phyloP scores from a whole-genome alignment of 2,329 filamentous ascomycete species.

The Aspergillus neoniger region DNA sequence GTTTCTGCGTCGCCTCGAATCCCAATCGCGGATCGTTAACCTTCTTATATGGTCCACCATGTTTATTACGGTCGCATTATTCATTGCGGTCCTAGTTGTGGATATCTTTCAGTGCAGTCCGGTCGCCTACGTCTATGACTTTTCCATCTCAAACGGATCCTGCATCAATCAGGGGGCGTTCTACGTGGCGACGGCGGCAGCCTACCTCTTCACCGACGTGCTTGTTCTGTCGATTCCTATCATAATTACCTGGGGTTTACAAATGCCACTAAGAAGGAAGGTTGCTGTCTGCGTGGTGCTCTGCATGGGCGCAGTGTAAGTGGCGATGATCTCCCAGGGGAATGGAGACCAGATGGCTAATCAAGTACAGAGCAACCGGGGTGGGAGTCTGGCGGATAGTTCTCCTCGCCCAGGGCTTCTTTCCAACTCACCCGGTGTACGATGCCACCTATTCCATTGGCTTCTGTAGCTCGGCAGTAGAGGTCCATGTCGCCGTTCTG shows the following conservation, averaged over 20 bases:
- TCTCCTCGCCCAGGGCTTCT: constrained; percentile 27
- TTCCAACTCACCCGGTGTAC: constrained; percentile 2
- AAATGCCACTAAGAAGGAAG: constrained; percentile 31
- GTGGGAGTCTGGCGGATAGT: constrained; percentile 33
- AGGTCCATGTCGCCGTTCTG: constrained; percentile 33
- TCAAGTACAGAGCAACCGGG: constrained; percentile 26
- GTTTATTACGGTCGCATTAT: constrained; percentile 21
- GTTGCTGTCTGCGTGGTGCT: constrained; percentile 33
- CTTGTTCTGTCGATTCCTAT: constrained; percentile 34
- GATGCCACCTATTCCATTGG: constrained; percentile 30
- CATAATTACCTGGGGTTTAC: constrained; percentile 33
- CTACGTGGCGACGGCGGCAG: constrained; percentile 29
- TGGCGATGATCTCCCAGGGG: not conserved
- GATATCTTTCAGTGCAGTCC: constrained; percentile 37
- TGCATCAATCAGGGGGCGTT: constrained; percentile 34
- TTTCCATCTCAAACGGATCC: constrained; percentile 20
- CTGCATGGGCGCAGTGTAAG: constrained; percentile 31
- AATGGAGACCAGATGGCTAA: not conserved
- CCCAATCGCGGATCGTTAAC: constrained; percentile 24
- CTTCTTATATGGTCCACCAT: constrained; percentile 25
- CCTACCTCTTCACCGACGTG: constrained; percentile 35
- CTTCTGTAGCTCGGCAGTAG: constrained; percentile 33
- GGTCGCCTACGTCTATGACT: constrained; percentile 28
- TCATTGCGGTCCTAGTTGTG: constrained; percentile 28
- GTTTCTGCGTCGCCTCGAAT: constrained; percentile 33